Conservation (phyloP, 192 early-diverging fungal species). For the Kickxella alabastrina region DNA sequence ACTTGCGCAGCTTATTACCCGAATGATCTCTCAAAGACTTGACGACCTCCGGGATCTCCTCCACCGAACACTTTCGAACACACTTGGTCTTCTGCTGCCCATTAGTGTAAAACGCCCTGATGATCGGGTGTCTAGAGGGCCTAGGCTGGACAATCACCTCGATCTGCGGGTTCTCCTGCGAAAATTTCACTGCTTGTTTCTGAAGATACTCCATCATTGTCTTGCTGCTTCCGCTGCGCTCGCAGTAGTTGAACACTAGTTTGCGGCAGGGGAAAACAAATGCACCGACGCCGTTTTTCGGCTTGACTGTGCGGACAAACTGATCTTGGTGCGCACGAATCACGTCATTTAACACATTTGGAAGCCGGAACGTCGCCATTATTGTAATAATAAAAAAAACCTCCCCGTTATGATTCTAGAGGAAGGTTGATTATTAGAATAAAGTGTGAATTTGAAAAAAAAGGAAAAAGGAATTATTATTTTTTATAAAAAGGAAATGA, state of each 20-base stretch:
- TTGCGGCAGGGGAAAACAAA: slow-evolving; percentile 75
- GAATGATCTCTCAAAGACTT: slow-evolving; percentile 62
- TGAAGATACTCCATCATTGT: slow-evolving; percentile 75
- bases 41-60: slow-evolving; percentile 62
- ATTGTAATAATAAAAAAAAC: no score
- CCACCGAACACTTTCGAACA: slow-evolving; percentile 57
- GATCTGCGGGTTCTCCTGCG: slow-evolving; percentile 71
- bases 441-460: background rate
- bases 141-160: slow-evolving; percentile 71
- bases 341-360: slow-evolving; percentile 36
- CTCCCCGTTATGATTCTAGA: no score
- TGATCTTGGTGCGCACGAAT: slow-evolving; percentile 28
- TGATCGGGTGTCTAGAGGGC: slow-evolving; percentile 69
- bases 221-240: slow-evolving; percentile 72
- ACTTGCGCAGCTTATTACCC: slow-evolving; percentile 56
- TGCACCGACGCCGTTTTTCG: slow-evolving; percentile 68
- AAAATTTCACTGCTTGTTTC: slow-evolving; percentile 55
- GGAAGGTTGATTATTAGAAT: no score
- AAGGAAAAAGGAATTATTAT: background rate
- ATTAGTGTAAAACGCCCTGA: slow-evolving; percentile 67
- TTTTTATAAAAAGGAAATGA: background rate
- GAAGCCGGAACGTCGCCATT: slow-evolving; percentile 42
- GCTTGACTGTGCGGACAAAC: slow-evolving; percentile 25
- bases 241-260: slow-evolving; percentile 79
- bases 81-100: slow-evolving; percentile 54